Conservation (phyloP, 176 grass and related monocot species). For the Aegilops speltoides region DNA sequence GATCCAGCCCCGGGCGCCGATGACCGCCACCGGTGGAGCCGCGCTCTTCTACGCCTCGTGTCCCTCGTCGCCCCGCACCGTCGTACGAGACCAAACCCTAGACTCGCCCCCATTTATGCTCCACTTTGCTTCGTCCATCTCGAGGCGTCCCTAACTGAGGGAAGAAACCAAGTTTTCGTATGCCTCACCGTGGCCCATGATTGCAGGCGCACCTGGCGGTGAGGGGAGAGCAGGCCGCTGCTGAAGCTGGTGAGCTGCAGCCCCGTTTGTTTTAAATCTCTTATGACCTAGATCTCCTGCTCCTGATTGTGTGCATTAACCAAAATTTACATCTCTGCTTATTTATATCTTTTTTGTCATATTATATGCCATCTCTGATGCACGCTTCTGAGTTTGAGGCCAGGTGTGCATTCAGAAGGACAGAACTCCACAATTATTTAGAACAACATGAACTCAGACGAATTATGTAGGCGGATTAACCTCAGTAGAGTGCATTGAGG, state of each 20-base stretch:
- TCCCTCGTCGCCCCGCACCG: conserved; percentile 2
- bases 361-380: background rate
- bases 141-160: background rate
- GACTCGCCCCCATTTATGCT: conserved; percentile 33
- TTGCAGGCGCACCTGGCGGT: conserved; percentile 71
- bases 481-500: background rate
- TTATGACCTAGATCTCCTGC: background rate
- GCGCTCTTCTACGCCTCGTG: conserved; percentile 49
- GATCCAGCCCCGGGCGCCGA: conserved; percentile 35
- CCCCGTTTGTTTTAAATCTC: background rate
- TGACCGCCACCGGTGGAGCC: conserved; percentile 42
- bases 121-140: background rate
- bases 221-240: conserved; percentile 41
- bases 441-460: background rate
- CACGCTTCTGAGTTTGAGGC: background rate
- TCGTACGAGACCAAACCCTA: conserved; percentile 35
- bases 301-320: background rate
- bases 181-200: conserved; percentile 10
- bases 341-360: background rate
- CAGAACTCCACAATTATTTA: background rate
- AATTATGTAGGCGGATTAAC: background rate
- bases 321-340: background rate
- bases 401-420: background rate
- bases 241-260: conserved; percentile 60
- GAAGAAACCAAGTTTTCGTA: background rate